These are phyloP conservation scores for Citrullus mucosospermus DNA, from an alignment of 306 rosid species.

Conservation along the genomic window DNA sequence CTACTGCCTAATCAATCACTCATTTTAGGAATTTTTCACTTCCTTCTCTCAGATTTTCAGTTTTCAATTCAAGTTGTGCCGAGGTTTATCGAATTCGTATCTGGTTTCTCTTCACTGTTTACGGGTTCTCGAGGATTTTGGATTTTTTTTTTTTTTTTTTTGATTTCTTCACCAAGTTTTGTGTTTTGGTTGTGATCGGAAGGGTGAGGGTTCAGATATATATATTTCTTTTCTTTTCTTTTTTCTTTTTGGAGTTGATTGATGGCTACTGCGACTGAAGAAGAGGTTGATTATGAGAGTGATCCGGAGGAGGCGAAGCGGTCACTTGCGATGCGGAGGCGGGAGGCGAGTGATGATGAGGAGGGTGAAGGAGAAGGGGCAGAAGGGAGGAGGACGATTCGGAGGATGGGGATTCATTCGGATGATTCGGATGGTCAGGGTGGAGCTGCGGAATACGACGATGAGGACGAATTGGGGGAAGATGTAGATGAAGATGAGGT, in stretches of 20 bases:
- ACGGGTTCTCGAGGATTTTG: background rate
- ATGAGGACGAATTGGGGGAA: conserved; percentile 42
- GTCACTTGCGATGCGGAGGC: conserved; percentile 73
- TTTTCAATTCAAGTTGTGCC: background rate
- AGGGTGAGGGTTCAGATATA: conserved; percentile 17
- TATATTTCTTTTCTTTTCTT: background rate
- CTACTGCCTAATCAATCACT: background rate
- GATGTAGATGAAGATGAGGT: conserved; percentile 33
- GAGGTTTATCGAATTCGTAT: background rate
- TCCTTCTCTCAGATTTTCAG: background rate
- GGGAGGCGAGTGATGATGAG: conserved; percentile 80
- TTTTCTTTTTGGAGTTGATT: conserved; percentile 8
- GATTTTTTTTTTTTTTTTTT: background rate
- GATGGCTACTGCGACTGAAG: conserved; percentile 54
- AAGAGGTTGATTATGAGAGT: conserved; percentile 72
- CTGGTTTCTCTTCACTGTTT: background rate
- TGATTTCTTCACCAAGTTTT: background rate
- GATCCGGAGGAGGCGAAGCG: conserved; percentile 75
- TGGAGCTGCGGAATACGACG: conserved; percentile 75
- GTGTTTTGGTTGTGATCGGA: conserved; percentile 1
- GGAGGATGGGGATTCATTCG: conserved; percentile 31
- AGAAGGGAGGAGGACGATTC: conserved; percentile 34
- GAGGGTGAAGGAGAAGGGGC: conserved; percentile 41
- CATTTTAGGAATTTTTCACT: background rate
- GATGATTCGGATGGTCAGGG: conserved; percentile 77